Evolutionary conservation across 1,284 basidiomycete genomes (phyloP).

Genomic region (Trichosporon ovoides): DNA sequence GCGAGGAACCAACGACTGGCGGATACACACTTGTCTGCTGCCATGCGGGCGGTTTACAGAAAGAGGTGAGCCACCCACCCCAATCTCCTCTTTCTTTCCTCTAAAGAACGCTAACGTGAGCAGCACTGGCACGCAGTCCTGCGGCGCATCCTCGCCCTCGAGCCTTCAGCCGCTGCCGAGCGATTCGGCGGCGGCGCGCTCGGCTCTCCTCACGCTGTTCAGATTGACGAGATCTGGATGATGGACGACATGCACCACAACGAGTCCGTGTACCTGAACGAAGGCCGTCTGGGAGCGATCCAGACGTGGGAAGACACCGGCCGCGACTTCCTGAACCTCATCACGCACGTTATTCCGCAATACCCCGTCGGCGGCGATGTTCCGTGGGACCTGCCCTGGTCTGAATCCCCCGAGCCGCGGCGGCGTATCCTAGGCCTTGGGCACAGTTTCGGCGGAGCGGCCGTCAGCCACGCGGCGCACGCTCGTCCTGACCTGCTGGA

Average conservation of each 20-base stretch:
- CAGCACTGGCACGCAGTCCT: constrained; percentile 61
- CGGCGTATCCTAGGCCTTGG: constrained; percentile 9
- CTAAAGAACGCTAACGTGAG: constrained; percentile 48
- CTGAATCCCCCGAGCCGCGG: constrained; percentile 40
- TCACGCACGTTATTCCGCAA: constrained; percentile 50
- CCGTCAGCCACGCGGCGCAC: constrained; percentile 55
- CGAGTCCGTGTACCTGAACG: constrained; percentile 65
- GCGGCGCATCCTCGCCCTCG: constrained; percentile 48
- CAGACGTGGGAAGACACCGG: constrained; percentile 42
- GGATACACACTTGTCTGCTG: constrained; percentile 17
- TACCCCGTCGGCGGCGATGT: constrained; percentile 34
- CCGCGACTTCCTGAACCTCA: constrained; percentile 46
- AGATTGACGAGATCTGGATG: constrained; percentile 69
- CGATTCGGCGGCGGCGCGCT: constrained; percentile 10
- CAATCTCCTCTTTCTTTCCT: no score
- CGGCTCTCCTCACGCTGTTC: not conserved
- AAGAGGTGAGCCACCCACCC: constrained; percentile 66
- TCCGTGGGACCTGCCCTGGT: constrained; percentile 46
- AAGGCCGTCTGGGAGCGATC: constrained; percentile 50
- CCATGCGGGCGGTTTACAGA: constrained; percentile 20
- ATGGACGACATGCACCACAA: constrained; percentile 74
- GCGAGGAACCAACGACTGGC: not conserved
- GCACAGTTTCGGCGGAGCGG: constrained; percentile 12
- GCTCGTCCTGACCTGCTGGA: constrained; percentile 64
- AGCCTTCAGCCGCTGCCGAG: constrained; percentile 50